Evolutionary conservation across 495 filamentous ascomycete genomes (phyloP).

Genomic region (Amphirosellinia nigrospora): DNA sequence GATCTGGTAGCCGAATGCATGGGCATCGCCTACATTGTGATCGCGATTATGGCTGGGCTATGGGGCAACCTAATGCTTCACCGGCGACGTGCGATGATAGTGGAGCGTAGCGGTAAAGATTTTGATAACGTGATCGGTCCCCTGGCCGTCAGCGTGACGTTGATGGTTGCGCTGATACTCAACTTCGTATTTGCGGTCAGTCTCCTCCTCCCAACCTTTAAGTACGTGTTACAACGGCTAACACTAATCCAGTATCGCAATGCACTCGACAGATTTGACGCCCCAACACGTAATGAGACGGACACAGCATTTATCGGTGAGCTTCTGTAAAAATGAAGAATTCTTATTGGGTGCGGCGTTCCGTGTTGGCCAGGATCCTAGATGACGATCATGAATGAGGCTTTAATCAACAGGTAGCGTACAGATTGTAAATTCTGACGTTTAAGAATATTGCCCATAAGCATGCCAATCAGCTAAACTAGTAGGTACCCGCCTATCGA

Average conservation of each 20-base stretch:
- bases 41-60: slow-evolving; percentile 78
- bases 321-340: slow-evolving; percentile 26
- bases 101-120: slow-evolving; percentile 83
- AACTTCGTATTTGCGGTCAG: slow-evolving; percentile 86
- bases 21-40: slow-evolving; percentile 78
- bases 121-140: slow-evolving; percentile 89
- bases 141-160: slow-evolving; percentile 77
- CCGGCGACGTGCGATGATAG: slow-evolving; percentile 76
- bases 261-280: slow-evolving; percentile 33
- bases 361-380: not conserved
- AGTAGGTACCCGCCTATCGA: too few relatives aligned
- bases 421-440: not conserved
- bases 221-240: slow-evolving; percentile 6
- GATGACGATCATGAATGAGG: not conserved
- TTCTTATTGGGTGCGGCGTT: not conserved
- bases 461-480: not conserved
- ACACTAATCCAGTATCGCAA: slow-evolving; percentile 40
- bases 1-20: slow-evolving; percentile 75
- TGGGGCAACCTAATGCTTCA: slow-evolving; percentile 91
- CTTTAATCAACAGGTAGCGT: not conserved
- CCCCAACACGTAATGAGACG: slow-evolving; percentile 31
- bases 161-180: slow-evolving; percentile 77
- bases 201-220: slow-evolving; percentile 6
- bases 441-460: not conserved
- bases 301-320: slow-evolving; percentile 34